Evolutionary conservation across 345 rosid genomes (phyloP).

Genomic region (Syzygium oleosum): DNA sequence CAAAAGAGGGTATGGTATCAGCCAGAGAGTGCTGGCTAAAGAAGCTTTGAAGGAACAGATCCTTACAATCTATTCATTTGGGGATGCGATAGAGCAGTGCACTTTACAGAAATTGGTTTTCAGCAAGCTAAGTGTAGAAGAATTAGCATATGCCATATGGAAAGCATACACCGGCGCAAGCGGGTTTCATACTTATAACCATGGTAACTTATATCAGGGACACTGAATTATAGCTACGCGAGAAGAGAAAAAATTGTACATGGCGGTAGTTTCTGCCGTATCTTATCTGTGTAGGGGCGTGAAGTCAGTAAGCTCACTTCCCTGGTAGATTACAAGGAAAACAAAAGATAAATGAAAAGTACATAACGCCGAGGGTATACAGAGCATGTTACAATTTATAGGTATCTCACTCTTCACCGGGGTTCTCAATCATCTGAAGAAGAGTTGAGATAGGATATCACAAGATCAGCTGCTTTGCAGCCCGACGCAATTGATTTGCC

Average conservation of each 20-base stretch:
- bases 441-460: slow-evolving; percentile 64
- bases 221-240: not conserved
- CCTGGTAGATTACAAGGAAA: not conserved
- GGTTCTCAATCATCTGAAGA: slow-evolving; percentile 26
- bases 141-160: not conserved
- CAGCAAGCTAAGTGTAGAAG: not conserved
- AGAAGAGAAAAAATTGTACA: not conserved
- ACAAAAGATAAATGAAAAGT: not conserved
- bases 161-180: not conserved
- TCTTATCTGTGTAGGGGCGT: not conserved
- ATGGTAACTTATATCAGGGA: not conserved
- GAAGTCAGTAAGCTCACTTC: not conserved
- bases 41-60: not conserved
- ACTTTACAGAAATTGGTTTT: not conserved
- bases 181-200: not conserved
- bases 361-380: not conserved
- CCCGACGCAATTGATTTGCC: slow-evolving; percentile 84
- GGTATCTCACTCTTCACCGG: slow-evolving; percentile 3
- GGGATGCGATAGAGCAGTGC: not conserved
- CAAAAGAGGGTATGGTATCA: not conserved
- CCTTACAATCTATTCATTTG: not conserved
- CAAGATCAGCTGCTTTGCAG: slow-evolving; percentile 84
- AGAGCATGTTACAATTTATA: not conserved
- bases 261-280: not conserved
- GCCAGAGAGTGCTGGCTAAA: not conserved